phyloP scores from a whole-genome alignment of 257 asterid genomes.

The Plantago elongata region DNA sequence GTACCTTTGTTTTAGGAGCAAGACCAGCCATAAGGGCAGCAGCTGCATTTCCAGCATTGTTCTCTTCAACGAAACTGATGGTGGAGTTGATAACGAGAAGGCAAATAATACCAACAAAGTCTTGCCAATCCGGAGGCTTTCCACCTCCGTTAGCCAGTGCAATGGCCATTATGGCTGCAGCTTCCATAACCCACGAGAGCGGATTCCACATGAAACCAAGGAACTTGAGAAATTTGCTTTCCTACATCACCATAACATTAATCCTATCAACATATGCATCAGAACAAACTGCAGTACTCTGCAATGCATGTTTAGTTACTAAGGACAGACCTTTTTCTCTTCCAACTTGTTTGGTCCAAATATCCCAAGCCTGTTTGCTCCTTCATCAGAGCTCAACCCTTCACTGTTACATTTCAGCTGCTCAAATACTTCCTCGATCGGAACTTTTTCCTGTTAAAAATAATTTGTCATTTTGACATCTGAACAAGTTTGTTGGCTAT shows the following conservation, averaged over 20 bases:
- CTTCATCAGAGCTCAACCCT: constrained; percentile 76
- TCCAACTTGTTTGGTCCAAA: constrained; percentile 96
- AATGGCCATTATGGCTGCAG: constrained; percentile 59
- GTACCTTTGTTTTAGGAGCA: constrained; percentile 59
- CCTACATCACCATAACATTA: constrained; percentile 19
- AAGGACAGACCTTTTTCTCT: constrained; percentile 65
- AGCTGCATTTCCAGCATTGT: constrained; percentile 53
- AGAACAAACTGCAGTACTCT: neutral
- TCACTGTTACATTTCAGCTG: constrained; percentile 87
- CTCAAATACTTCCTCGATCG: constrained; percentile 93
- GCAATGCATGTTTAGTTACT: neutral
- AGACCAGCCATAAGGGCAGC: constrained; percentile 20
- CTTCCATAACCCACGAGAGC: constrained; percentile 41
- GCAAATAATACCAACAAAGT: constrained; percentile 43
- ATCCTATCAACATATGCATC: neutral
- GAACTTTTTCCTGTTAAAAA: constrained; percentile 74
- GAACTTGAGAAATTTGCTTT: constrained; percentile 47
- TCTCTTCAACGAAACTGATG: constrained; percentile 56
- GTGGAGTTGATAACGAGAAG: constrained; percentile 58
- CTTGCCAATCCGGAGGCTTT: constrained; percentile 42
- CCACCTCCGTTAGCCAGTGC: constrained; percentile 52
- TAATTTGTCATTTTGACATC: neutral
- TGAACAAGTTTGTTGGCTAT: too few species aligned
- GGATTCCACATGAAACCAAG: constrained; percentile 56
- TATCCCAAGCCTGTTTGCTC: constrained; percentile 81